These are phyloP conservation scores for Lodderomyces metapsilosis DNA, from an alignment of 1,139 yeast genomes.

Conservation along the genomic window DNA sequence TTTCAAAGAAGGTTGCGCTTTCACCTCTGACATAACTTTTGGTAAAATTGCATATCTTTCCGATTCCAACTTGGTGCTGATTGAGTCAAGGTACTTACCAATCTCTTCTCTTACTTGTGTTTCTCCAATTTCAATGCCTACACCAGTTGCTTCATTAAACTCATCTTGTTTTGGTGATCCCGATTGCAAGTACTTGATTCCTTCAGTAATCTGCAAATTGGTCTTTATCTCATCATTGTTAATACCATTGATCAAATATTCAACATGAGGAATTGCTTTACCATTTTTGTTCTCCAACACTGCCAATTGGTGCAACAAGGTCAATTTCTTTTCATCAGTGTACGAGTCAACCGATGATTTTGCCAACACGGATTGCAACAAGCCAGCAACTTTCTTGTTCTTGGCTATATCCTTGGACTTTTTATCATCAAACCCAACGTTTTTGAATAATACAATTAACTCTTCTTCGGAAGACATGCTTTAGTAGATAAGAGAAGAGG, in stretches of 20 bases:
- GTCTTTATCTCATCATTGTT: constrained; percentile 63
- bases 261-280: constrained; percentile 40
- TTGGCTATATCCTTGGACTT: constrained; percentile 73
- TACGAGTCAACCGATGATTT: constrained; percentile 24
- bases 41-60: constrained; percentile 81
- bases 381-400: constrained; percentile 77
- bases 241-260: constrained; percentile 58
- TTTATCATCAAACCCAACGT: constrained; percentile 69
- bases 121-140: constrained; percentile 70
- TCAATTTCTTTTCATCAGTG: constrained; percentile 51
- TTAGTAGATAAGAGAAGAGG: neutral
- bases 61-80: constrained; percentile 58
- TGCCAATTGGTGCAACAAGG: constrained; percentile 77
- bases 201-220: constrained; percentile 76
- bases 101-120: constrained; percentile 64
- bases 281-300: constrained; percentile 50
- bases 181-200: constrained; percentile 64
- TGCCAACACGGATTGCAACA: constrained; percentile 58
- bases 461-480: constrained; percentile 22
- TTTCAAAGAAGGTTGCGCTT: constrained; percentile 69
- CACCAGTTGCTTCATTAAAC: constrained; percentile 70
- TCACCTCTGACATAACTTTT: constrained; percentile 70
- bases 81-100: constrained; percentile 53
- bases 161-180: constrained; percentile 29
- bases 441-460: constrained; percentile 45